A percentile compares a stretch with the other conserved stretches of the same genome.
Evolutionary conservation across 805 yeast species (phyloP).

Genomic region (Candida gorgasii): DNA sequence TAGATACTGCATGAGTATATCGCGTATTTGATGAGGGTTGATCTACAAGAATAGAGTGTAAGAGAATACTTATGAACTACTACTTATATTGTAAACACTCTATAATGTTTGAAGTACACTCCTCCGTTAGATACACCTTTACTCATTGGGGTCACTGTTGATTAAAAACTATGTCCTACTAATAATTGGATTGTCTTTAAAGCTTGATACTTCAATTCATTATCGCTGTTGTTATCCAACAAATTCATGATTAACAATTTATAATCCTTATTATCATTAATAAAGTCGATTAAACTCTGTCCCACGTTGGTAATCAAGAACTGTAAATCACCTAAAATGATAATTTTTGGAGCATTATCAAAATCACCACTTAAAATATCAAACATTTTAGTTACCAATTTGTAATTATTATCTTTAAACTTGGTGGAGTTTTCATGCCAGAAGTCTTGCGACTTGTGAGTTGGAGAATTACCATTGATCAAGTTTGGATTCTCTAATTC

Average conservation of each 20-base stretch:
- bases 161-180: constrained; percentile 58
- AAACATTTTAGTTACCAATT: constrained; percentile 63
- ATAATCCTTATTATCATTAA: constrained; percentile 51
- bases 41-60: no score
- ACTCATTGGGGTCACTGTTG: no score
- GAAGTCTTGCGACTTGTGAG: constrained; percentile 83
- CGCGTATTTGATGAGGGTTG: constrained; percentile 2
- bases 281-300: constrained; percentile 35
- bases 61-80: background rate
- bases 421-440: constrained; percentile 81
- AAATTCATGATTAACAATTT: constrained; percentile 84
- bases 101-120: no score
- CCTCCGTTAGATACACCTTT: no score
- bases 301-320: constrained; percentile 43
- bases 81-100: background rate
- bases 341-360: constrained; percentile 27
- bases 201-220: constrained; percentile 93
- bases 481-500: constrained; percentile 79
- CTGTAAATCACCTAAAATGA: constrained; percentile 45
- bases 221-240: constrained; percentile 67
- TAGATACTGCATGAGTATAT: constrained; percentile 22
- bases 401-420: constrained; percentile 80
- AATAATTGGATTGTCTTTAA: constrained; percentile 92
- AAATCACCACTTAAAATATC: constrained; percentile 41
- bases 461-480: constrained; percentile 79